phyloP scores from a whole-genome alignment of 768 basidiomycete species.

The Sarcomyxa edulis region DNA sequence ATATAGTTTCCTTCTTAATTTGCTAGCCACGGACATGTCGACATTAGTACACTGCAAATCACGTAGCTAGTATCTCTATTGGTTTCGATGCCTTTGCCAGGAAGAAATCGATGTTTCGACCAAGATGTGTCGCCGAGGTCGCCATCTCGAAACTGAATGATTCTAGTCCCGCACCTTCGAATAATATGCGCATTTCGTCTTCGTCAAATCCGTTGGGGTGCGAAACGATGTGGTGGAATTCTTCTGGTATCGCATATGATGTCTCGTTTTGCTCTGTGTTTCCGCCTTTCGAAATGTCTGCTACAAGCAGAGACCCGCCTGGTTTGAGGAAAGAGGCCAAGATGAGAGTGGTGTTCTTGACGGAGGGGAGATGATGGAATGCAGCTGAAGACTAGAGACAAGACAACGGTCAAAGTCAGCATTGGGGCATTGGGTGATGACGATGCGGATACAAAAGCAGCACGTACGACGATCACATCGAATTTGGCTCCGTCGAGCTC shows the following conservation, averaged over 20 bases:
- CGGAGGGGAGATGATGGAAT: slow-evolving; percentile 60
- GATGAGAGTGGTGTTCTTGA: slow-evolving; percentile 43
- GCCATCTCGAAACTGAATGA: slow-evolving; percentile 34
- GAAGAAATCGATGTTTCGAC: slow-evolving; percentile 41
- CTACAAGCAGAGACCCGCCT: slow-evolving; percentile 53
- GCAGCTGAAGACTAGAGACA: slow-evolving; percentile 47
- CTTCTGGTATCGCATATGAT: slow-evolving; percentile 26
- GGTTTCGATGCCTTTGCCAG: slow-evolving; percentile 47
- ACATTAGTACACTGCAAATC: no score
- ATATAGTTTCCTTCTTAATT: no score
- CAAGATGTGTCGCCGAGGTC: slow-evolving; percentile 22
- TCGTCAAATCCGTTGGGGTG: slow-evolving; percentile 51
- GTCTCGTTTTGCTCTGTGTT: slow-evolving; percentile 13
- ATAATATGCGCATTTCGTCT: slow-evolving; percentile 40
- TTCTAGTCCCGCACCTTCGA: slow-evolving; percentile 48
- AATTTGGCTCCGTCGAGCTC: slow-evolving; percentile 53
- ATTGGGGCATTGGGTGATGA: slow-evolving; percentile 3
- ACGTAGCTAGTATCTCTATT: no score
- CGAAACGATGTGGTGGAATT: slow-evolving; percentile 41
- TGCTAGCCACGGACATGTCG: no score
- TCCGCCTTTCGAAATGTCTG: slow-evolving; percentile 33
- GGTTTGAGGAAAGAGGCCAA: slow-evolving; percentile 59
- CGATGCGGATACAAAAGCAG: not conserved
- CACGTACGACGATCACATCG: slow-evolving; percentile 65
- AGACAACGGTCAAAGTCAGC: slow-evolving; percentile 4